Conservation (phyloP, 495 filamentous ascomycete species). For the Tuber aestivum region DNA sequence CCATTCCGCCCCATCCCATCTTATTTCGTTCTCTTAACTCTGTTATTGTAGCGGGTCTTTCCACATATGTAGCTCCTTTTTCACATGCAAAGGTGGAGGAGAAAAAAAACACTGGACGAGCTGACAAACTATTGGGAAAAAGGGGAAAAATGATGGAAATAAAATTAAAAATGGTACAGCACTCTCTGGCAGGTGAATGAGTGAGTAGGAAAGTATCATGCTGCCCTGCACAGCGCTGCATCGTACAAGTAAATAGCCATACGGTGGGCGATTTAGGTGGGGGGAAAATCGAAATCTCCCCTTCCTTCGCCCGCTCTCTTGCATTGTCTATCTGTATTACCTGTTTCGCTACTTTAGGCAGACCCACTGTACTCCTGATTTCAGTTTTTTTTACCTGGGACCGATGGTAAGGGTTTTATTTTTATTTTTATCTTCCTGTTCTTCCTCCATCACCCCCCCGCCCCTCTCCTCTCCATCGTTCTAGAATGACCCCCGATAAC, state of each 20-base stretch:
- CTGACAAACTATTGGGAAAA: not conserved
- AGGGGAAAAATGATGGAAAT: not conserved
- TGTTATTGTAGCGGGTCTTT: not conserved
- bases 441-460: not conserved
- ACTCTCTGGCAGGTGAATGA: not conserved
- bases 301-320: not conserved
- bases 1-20: too few species aligned
- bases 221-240: not conserved
- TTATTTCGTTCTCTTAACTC: not conserved
- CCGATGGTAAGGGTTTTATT: not conserved
- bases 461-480: not conserved
- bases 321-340: not conserved
- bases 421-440: not conserved
- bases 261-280: not conserved
- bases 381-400: not conserved
- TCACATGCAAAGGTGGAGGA: not conserved
- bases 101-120: not conserved
- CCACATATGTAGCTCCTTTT: too few species aligned
- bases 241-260: not conserved
- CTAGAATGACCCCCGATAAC: not conserved
- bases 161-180: not conserved
- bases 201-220: not conserved
- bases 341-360: not conserved
- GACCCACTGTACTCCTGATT: not conserved
- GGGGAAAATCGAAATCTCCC: not conserved